A percentile compares a stretch with the other conserved stretches of the same genome.
phyloP scores from a whole-genome alignment of 495 filamentous ascomycete genomes.

The Penicillium soppii region DNA sequence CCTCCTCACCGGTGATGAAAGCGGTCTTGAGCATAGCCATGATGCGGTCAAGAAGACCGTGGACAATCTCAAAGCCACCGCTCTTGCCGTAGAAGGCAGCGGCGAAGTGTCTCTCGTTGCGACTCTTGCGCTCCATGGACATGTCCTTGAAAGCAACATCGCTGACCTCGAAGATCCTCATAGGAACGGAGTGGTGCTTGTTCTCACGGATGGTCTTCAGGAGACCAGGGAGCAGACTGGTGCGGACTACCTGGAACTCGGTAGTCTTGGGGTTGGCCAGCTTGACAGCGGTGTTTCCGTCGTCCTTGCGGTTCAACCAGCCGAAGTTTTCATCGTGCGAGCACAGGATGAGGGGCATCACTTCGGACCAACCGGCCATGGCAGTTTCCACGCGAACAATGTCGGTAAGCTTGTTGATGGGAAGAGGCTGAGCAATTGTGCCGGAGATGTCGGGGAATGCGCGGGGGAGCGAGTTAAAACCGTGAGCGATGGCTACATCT shows the following conservation, averaged over 20 bases:
- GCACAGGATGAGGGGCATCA: constrained; percentile 94
- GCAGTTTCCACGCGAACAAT: constrained; percentile 88
- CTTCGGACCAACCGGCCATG: constrained; percentile 95
- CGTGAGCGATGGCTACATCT: constrained; percentile 92
- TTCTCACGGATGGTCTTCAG: constrained; percentile 97
- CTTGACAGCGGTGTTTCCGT: constrained; percentile 80
- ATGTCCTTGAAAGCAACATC: constrained; percentile 90
- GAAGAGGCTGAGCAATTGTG: constrained; percentile 81
- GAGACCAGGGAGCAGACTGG: constrained; percentile 81
- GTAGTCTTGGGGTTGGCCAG: constrained; percentile 94
- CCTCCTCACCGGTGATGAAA: constrained; percentile 75
- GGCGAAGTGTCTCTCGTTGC: constrained; percentile 92
- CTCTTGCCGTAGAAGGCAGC: constrained; percentile 94
- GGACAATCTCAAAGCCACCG: constrained; percentile 94
- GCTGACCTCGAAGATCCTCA: constrained; percentile 90
- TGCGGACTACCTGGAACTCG: constrained; percentile 96
- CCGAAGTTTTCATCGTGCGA: constrained; percentile 98
- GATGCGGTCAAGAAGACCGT: constrained; percentile 87
- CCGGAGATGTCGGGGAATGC: constrained; percentile 78
- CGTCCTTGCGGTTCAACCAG: constrained; percentile 90
- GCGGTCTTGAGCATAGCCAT: constrained; percentile 87
- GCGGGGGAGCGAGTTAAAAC: constrained; percentile 90
- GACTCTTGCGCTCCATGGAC: constrained; percentile 71
- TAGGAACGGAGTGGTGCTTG: constrained; percentile 81
- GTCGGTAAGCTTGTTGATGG: constrained; percentile 91